Conservation (phyloP, 192 early-diverging fungal species). For the Coemansia aciculifera region DNA sequence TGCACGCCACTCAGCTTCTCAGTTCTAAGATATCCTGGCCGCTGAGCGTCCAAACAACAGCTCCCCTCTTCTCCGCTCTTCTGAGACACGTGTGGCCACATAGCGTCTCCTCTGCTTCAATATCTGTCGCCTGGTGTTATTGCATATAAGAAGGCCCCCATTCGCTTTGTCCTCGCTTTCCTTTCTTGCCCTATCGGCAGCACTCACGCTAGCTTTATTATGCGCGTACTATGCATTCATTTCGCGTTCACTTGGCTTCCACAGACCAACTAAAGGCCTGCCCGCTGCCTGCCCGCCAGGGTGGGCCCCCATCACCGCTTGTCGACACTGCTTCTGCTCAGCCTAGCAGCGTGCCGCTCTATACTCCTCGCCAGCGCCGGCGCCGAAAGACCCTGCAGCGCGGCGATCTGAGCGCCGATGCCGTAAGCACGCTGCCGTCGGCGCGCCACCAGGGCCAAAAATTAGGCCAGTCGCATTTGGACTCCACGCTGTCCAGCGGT, state of each 20-base stretch:
- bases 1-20: background rate
- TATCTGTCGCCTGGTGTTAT: conserved; percentile 1
- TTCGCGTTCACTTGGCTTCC: conserved; percentile 54
- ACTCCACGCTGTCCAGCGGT: background rate
- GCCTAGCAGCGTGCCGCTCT: background rate
- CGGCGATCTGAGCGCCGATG: conserved; percentile 5
- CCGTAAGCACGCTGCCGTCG: background rate
- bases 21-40: background rate
- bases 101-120: conserved; percentile 6
- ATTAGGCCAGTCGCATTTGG: background rate
- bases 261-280: conserved; percentile 35
- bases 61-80: background rate
- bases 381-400: conserved; percentile 11
- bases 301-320: conserved; percentile 10
- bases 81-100: conserved; percentile 8
- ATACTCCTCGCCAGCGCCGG: conserved; percentile 7
- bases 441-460: background rate
- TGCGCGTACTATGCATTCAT: conserved; percentile 51
- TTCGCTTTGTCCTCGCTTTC: conserved; percentile 1
- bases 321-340: background rate
- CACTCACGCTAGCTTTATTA: conserved; percentile 12
- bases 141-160: background rate
- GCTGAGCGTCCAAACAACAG: background rate
- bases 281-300: conserved; percentile 10
- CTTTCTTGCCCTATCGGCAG: background rate